Conservation (phyloP, 768 basidiomycete genomes). For the Auricularia sp. region DNA sequence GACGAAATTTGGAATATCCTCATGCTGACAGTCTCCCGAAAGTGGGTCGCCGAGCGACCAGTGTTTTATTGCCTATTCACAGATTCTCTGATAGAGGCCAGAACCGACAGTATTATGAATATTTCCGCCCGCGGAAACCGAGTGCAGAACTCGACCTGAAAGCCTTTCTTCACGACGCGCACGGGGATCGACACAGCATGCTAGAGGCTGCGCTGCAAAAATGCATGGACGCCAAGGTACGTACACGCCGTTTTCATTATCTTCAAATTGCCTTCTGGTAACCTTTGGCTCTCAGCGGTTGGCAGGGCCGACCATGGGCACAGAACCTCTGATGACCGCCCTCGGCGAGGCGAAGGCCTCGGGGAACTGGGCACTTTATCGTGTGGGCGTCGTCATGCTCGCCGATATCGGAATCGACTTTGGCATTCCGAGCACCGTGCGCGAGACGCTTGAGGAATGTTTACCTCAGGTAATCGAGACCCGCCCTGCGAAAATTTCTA, state of each 20-base stretch:
- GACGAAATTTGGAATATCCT: constrained; percentile 70
- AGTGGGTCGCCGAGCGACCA: constrained; percentile 30
- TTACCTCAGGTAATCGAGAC: constrained; percentile 58
- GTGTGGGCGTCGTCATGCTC: constrained; percentile 58
- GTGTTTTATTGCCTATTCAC: background rate
- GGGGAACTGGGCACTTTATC: constrained; percentile 53
- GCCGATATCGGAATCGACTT: constrained; percentile 74
- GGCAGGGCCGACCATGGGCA: constrained; percentile 49
- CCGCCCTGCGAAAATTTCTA: background rate
- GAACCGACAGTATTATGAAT: constrained; percentile 51
- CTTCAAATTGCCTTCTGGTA: too few species aligned
- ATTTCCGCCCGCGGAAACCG: constrained; percentile 50
- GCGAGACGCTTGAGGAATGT: constrained; percentile 60
- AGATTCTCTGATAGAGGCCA: constrained; percentile 41
- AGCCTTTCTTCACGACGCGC: constrained; percentile 43
- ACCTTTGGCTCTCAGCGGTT: constrained; percentile 33
- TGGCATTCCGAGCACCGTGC: constrained; percentile 57
- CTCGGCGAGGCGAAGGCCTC: constrained; percentile 78
- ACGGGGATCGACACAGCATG: constrained; percentile 25
- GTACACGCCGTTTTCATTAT: background rate
- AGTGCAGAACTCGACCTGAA: constrained; percentile 42
- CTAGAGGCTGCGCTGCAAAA: constrained; percentile 33
- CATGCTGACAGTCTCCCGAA: constrained; percentile 53
- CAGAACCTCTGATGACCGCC: constrained; percentile 58
- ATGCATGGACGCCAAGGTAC: constrained; percentile 5